phyloP scores from a whole-genome alignment of 129 eudicot species.

The Chrysanthemum seticuspe region DNA sequence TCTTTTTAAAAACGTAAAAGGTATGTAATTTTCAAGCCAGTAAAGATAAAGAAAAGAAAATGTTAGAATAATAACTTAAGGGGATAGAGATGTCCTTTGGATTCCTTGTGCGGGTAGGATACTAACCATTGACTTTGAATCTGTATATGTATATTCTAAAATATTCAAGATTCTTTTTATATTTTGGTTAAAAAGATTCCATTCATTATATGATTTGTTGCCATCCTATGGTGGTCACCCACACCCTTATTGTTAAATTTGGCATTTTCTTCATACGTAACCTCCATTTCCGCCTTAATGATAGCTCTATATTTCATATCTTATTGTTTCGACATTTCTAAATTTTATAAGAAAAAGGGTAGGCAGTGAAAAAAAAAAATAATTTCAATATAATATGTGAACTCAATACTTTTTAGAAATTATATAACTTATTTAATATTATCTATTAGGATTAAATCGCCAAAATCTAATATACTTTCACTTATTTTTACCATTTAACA shows the following conservation, averaged over 20 bases:
- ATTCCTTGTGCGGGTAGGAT: slow-evolving; percentile 31
- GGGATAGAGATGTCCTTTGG: slow-evolving; percentile 27
- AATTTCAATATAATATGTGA: too few species aligned
- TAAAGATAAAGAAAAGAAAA: neutral
- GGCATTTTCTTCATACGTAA: neutral
- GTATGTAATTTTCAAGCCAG: too few species aligned
- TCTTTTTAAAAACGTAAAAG: too few species aligned
- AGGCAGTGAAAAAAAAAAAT: too few species aligned
- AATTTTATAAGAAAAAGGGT: too few species aligned
- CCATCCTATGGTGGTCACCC: slow-evolving; percentile 16
- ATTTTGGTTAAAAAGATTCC: slow-evolving; percentile 16
- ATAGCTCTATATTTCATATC: too few species aligned
- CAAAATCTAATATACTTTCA: too few species aligned
- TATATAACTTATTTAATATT: too few species aligned
- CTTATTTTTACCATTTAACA: too few species aligned
- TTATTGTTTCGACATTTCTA: too few species aligned
- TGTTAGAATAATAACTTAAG: neutral
- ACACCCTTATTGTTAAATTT: neutral
- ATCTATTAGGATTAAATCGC: too few species aligned
- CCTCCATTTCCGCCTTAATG: neutral
- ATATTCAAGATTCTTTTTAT: slow-evolving; percentile 34
- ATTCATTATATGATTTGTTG: slow-evolving; percentile 17
- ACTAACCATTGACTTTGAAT: slow-evolving; percentile 37
- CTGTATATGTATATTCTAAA: slow-evolving; percentile 23
- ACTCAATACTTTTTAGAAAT: too few species aligned